Base-by-base conservation (phyloP, 305 asterid species). In the Solanum hybrid region DNA sequence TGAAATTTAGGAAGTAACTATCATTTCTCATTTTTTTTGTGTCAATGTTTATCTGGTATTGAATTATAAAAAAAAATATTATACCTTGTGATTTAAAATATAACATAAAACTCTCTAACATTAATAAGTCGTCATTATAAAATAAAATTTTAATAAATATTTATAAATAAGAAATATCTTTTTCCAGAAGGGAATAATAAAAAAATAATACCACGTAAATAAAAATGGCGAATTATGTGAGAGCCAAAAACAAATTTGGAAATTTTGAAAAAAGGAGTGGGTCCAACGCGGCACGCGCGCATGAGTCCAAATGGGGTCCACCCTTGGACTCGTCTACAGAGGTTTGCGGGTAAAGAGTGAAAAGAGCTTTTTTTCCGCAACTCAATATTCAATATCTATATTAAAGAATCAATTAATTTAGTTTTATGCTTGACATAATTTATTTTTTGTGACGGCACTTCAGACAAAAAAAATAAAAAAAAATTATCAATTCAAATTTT, bases 211-310 rank as follows among this genome's bases (percentile, higher is more conserved):
- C 46, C 46, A 38, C 46, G 46, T 38, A 10, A 38, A 38, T 40
- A 40, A 40, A 40, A 40, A 40, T 40, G 46, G 14, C 5, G 5
- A 40, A 40, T 40, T 40, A 3, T 40, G 46, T 40, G 46, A 40
- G 46, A 40, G 46, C 46, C 46, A 40, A 40, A 40, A 40, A 66
- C 7, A n/a, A 66, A 66, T n/a, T 66, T 66, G 75, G 75, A 66
- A 66, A 24, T n/a, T 66, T 66, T n/a, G 75, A n/a, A 71, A 26
- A 12, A 27, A 6, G 17, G 10, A 27, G 79, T 35, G 91, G 93
- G 92, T 69, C 91, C 87, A 35, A 51, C 80, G 75, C 40, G 89
- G 89, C 82, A 73, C 56, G 87, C 91, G 92, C 89, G 91, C 91
- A 89, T 90, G 89, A 92, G 36, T 38, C 40, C 76, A 69, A 60